Conservation (phyloP, 202 grass and related monocot genomes). For the Tripidium arundinaceum region DNA sequence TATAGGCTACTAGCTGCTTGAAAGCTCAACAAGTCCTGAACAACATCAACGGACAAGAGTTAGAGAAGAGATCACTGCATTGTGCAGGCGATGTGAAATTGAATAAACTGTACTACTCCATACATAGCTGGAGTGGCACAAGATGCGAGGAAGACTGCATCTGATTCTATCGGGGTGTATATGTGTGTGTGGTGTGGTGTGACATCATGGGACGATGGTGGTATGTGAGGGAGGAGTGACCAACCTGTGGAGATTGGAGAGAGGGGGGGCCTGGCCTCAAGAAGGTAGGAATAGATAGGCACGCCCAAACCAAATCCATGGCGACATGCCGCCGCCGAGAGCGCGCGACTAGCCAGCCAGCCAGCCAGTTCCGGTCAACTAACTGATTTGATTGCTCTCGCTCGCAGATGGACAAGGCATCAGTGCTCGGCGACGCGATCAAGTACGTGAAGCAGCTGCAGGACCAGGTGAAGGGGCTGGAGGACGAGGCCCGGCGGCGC, state of each 20-base stretch:
- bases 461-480: conserved; percentile 72
- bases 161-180: no score
- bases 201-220: neutral
- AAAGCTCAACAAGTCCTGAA: conserved; percentile 25
- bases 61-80: neutral
- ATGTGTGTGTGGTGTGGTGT: neutral
- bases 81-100: neutral
- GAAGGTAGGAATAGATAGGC: neutral
- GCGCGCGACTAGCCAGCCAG: no score
- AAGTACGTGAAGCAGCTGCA: conserved; percentile 91
- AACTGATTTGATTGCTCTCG: neutral
- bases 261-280: no score
- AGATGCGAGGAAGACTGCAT: neutral
- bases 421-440: conserved; percentile 90
- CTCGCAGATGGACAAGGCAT: conserved; percentile 94
- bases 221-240: neutral
- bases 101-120: neutral
- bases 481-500: conserved; percentile 53
- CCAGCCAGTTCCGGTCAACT: neutral
- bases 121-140: neutral
- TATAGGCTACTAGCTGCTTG: neutral
- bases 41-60: neutral
- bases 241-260: conserved; percentile 41
- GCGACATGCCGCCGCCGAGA: neutral
- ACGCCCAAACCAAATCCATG: neutral